These are phyloP conservation scores for Kwoniella shivajii DNA, from an alignment of 1,284 basidiomycete species.

Conservation along the genomic window DNA sequence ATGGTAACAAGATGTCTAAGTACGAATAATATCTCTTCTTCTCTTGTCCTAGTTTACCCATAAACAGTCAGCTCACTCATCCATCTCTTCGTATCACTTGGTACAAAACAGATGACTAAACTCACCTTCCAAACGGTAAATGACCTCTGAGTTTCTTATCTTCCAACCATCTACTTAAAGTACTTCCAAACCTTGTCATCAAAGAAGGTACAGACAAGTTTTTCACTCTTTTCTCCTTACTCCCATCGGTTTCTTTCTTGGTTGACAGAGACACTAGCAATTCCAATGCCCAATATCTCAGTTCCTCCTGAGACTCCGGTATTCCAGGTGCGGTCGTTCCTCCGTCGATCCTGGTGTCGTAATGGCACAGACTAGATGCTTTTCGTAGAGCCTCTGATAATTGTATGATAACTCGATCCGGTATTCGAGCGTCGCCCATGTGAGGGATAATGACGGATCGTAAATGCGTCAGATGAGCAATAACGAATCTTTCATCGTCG, in stretches of 20 bases:
- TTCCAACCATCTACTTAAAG: conserved; percentile 72
- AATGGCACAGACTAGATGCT: conserved; percentile 69
- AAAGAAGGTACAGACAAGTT: conserved; percentile 69
- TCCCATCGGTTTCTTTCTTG: background rate
- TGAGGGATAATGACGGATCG: conserved; percentile 77
- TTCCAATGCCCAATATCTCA: conserved; percentile 93
- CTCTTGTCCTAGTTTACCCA: conserved; percentile 77
- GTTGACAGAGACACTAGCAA: conserved; percentile 63
- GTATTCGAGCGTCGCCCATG: conserved; percentile 68
- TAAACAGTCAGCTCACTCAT: background rate
- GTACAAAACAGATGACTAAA: background rate
- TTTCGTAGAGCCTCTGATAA: conserved; percentile 73
- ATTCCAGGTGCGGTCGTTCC: conserved; percentile 43
- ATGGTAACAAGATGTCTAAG: conserved; percentile 72
- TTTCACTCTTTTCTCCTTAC: conserved; percentile 56
- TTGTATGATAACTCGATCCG: conserved; percentile 69
- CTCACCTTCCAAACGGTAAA: conserved; percentile 79
- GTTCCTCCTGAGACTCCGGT: conserved; percentile 72
- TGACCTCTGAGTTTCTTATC: conserved; percentile 79
- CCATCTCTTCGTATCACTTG: background rate
- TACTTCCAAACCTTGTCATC: conserved; percentile 69
- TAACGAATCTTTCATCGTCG: conserved; percentile 84
- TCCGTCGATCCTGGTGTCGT: conserved; percentile 29
- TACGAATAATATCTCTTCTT: conserved; percentile 87
- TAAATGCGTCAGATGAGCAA: conserved; percentile 73